Evolutionary conservation across 2,329 filamentous ascomycete species (phyloP).

Genomic region (Calonectria leucothoes): DNA sequence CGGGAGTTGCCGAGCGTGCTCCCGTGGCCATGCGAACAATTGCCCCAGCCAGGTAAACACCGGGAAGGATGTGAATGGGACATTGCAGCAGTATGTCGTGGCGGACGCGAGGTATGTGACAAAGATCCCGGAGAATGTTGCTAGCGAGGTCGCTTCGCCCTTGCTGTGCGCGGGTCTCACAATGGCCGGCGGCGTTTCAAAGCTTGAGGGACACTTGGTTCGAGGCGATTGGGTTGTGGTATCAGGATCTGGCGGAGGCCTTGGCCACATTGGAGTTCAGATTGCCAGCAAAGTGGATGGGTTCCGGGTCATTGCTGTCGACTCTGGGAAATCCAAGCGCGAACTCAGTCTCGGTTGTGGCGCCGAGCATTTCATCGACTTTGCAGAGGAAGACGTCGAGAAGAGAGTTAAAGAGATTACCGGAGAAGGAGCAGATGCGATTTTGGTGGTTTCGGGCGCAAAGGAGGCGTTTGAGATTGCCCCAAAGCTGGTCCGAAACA

Average conservation of each 20-base stretch:
- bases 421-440: conserved; percentile 40
- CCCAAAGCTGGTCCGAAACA: conserved; percentile 38
- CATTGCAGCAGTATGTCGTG: conserved; percentile 46
- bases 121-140: conserved; percentile 34
- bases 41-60: conserved; percentile 56
- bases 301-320: conserved; percentile 43
- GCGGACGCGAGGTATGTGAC: conserved; percentile 45
- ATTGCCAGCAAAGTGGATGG: conserved; percentile 38
- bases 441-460: conserved; percentile 41
- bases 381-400: conserved; percentile 31
- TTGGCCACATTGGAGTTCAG: conserved; percentile 49
- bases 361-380: conserved; percentile 45
- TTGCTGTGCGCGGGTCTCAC: conserved; percentile 48
- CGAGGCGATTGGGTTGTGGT: conserved; percentile 46
- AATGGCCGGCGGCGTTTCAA: conserved; percentile 44
- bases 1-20: conserved; percentile 49
- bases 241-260: conserved; percentile 45
- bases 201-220: conserved; percentile 13
- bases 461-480: conserved; percentile 40
- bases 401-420: conserved; percentile 38
- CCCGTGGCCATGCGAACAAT: conserved; percentile 50
- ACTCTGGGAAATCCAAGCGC: conserved; percentile 38
- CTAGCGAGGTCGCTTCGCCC: conserved; percentile 39
- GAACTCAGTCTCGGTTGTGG: conserved; percentile 36
- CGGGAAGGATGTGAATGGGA: conserved; percentile 48